Percentiles rank a stretch among this genome's conserved stretches.
phyloP scores from a whole-genome alignment of 192 early-diverging fungal species.

The Dimargaris verticillata region DNA sequence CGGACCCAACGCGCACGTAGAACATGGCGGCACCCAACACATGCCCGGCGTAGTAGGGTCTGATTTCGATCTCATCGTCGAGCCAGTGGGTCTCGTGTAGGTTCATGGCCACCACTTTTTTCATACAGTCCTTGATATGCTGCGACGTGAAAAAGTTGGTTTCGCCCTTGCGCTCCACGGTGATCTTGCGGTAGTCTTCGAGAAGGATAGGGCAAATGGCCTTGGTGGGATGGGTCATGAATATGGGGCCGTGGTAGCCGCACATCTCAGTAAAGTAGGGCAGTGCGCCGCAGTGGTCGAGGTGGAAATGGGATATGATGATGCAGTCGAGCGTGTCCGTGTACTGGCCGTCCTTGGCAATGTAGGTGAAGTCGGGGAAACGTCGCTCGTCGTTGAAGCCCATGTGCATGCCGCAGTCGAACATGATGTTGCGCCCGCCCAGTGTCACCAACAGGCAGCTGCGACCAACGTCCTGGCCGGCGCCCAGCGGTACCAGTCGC shows the following conservation, averaged over 20 bases:
- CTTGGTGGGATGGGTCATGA: conserved; percentile 94
- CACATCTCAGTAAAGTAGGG: conserved; percentile 91
- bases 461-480: conserved; percentile 80
- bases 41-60: conserved; percentile 92
- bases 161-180: conserved; percentile 75
- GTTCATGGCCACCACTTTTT: conserved; percentile 78
- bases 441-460: conserved; percentile 67
- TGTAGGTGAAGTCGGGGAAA: conserved; percentile 91
- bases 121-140: conserved; percentile 87
- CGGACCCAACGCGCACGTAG: conserved; percentile 53
- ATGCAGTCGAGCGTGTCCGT: conserved; percentile 76
- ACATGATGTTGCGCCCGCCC: conserved; percentile 71
- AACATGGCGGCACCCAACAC: conserved; percentile 98
- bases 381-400: conserved; percentile 81
- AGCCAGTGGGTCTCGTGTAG: conserved; percentile 72
- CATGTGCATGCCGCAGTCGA: conserved; percentile 92
- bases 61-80: conserved; percentile 67
- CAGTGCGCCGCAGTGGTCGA: conserved; percentile 96
- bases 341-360: conserved; percentile 65
- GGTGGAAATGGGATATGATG: conserved; percentile 92
- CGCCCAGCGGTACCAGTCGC: conserved; percentile 41
- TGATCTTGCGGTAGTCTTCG: conserved; percentile 87
- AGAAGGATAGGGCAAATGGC: conserved; percentile 89
- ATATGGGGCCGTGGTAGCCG: conserved; percentile 90
- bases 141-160: conserved; percentile 74